phyloP scores from a whole-genome alignment of 1,284 basidiomycete species.

The Anthracocystis walkeri region DNA sequence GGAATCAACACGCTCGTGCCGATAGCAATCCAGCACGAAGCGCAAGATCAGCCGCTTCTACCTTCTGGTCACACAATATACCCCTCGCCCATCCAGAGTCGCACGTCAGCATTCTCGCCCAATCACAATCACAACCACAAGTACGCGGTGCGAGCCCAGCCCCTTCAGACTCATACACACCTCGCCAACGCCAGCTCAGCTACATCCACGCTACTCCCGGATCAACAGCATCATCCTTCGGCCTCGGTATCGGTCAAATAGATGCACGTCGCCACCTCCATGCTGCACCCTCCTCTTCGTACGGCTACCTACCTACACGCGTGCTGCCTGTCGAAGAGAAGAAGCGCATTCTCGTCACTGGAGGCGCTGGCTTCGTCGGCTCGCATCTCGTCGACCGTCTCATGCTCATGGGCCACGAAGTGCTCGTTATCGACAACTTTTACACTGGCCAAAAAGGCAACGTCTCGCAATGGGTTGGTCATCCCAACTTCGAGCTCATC shows the following conservation, averaged over 20 bases:
- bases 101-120: constrained; percentile 43
- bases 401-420: constrained; percentile 97
- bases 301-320: constrained; percentile 84
- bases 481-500: constrained; percentile 98
- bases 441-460: constrained; percentile 97
- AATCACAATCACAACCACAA: constrained; percentile 9
- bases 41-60: constrained; percentile 18
- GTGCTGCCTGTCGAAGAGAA: constrained; percentile 81
- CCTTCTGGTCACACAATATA: constrained; percentile 43
- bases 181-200: constrained; percentile 27
- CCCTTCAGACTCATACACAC: constrained; percentile 3
- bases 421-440: constrained; percentile 97
- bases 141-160: constrained; percentile 1
- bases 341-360: constrained; percentile 92
- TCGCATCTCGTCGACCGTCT: constrained; percentile 92
- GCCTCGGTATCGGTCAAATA: constrained; percentile 17
- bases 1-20: constrained; percentile 23
- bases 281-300: constrained; percentile 8
- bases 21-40: constrained; percentile 24
- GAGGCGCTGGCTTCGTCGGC: constrained; percentile 94
- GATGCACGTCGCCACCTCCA: constrained; percentile 7
- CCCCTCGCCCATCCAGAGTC: constrained; percentile 41
- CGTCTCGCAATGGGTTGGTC: constrained; percentile 79
- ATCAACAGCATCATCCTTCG: constrained; percentile 15
- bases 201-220: constrained; percentile 48